Percentiles rank a stretch among this genome's conserved stretches.
These are phyloP conservation scores for Saccharomyces hybrid DNA, from an alignment of 1,139 yeast species.

Conservation along the genomic window DNA sequence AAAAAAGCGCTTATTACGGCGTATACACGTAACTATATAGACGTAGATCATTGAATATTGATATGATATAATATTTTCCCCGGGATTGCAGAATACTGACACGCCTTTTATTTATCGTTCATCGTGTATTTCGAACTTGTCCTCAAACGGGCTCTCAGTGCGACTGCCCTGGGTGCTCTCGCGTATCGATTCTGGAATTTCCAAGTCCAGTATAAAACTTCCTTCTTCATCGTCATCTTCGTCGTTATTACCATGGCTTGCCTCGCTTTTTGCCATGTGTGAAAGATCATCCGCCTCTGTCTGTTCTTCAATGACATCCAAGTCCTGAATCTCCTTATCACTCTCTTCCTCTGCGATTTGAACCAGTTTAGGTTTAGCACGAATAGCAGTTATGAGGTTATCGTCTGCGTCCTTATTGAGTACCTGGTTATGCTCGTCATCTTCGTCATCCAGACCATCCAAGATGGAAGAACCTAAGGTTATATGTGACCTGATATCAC, in stretches of 20 bases:
- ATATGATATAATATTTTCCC: neutral
- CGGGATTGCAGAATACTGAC: too few relatives aligned
- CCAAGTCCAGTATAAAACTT: slow-evolving; percentile 24
- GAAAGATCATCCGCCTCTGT: slow-evolving; percentile 25
- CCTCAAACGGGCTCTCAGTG: slow-evolving; percentile 11
- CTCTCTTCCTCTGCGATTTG: slow-evolving; percentile 33
- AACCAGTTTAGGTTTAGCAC: slow-evolving; percentile 61
- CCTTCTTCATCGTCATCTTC: slow-evolving; percentile 21
- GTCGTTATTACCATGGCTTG: slow-evolving; percentile 11
- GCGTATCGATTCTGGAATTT: slow-evolving; percentile 14
- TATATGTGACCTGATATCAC: slow-evolving; percentile 30
- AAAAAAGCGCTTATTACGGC: neutral
- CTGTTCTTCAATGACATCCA: slow-evolving; percentile 45
- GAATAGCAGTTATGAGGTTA: slow-evolving; percentile 52
- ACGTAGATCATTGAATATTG: neutral
- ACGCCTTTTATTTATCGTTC: neutral
- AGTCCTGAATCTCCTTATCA: slow-evolving; percentile 27
- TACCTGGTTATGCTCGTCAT: slow-evolving; percentile 7
- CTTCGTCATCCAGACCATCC: slow-evolving; percentile 24
- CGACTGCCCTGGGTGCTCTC: neutral
- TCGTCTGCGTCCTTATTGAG: slow-evolving; percentile 5
- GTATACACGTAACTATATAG: neutral
- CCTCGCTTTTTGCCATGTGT: slow-evolving; percentile 13
- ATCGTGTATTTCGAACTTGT: slow-evolving; percentile 26
- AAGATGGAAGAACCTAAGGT: slow-evolving; percentile 31